Base-by-base conservation (phyloP, 2,329 filamentous ascomycete species). In the Ceratocystis destructans region DNA sequence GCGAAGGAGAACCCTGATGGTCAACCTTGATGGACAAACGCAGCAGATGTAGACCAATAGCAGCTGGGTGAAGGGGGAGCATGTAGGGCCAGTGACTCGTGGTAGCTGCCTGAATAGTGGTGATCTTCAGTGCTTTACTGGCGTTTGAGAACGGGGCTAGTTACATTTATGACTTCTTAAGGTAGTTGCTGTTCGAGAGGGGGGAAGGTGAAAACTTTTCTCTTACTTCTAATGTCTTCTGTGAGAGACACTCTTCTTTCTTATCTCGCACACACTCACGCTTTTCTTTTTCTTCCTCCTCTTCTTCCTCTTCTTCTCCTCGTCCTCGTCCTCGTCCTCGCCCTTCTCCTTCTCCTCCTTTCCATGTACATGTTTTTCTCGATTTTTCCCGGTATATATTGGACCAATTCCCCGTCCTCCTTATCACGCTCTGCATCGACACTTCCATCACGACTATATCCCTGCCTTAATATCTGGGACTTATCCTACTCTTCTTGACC, bases 1-100 rank as follows among this genome's bases (percentile, higher is more conserved):
- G 48, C 5, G 48, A n/a, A 20, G n/a, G 41, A 44, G 64, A 66
- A 68, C 67, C 67, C 64, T 68, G 67, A 68, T 68, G 66, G 66
- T n/a, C 64, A 68, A 68, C 66, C 66, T 68, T 68, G 66, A 68
- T 68, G 67, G 67, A 17, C 67, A 50, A 64, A 59, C 55, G 55
- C 55, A 59, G 55, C 55, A 17, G 37, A 59, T 17, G 25, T n/a
- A 15, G 28, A n/a, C 8, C 55, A 31, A 15, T 15, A 15, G 28
- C 28, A 31, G 28, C 5, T 37, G 55, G 17, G 17, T 8, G 31
- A 59, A 37, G 28, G 5, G 25, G 10, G 48, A 28, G 48, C 15
- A 28, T 22, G 20, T 53, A 53, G 48, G 25, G 22, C 37, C 55
- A 37, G 55, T 7, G 31, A 37, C 55, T 37, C 55, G 55, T n/a